Conservation (phyloP, 768 basidiomycete species). For the Pisolithus sp. region DNA sequence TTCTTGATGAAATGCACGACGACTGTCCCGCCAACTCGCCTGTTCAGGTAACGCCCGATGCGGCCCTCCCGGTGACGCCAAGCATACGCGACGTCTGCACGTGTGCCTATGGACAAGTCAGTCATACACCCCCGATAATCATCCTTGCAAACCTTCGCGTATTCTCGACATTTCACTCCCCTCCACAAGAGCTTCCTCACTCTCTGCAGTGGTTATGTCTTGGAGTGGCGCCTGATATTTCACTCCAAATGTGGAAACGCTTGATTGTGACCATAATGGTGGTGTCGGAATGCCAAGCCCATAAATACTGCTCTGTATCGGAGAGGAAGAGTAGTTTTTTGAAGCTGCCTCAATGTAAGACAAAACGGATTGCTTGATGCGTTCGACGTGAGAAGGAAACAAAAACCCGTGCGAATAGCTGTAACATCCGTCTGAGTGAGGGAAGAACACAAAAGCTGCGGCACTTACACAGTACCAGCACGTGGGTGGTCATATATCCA, state of each 20-base stretch:
- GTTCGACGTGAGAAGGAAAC: conserved; percentile 81
- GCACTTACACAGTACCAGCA: conserved; percentile 80
- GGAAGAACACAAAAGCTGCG: not conserved
- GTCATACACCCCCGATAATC: not conserved
- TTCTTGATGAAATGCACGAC: conserved; percentile 98
- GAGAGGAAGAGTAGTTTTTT: conserved; percentile 29
- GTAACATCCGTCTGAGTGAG: conserved; percentile 3
- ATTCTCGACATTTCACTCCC: conserved; percentile 78
- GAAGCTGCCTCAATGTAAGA: conserved; percentile 43
- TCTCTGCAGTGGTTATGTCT: conserved; percentile 59
- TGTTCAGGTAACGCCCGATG: conserved; percentile 52
- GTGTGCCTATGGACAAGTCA: conserved; percentile 38
- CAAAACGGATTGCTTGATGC: conserved; percentile 53
- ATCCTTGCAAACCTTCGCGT: conserved; percentile 45
- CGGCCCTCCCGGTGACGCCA: conserved; percentile 74
- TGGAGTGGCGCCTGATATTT: conserved; percentile 65
- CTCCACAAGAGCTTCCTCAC: conserved; percentile 89
- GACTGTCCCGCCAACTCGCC: conserved; percentile 84
- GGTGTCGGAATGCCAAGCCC: conserved; percentile 36
- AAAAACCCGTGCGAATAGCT: conserved; percentile 94
- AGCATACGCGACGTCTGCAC: conserved; percentile 54
- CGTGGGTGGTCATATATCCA: conserved; percentile 99
- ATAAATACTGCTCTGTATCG: conserved; percentile 19
- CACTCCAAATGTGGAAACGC: conserved; percentile 78
- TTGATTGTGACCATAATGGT: conserved; percentile 70